A percentile compares a stretch with the other conserved stretches of the same genome.
These are phyloP conservation scores for Alloteropsis semialata DNA, from an alignment of 176 grass and related monocot genomes.

Conservation along the genomic window DNA sequence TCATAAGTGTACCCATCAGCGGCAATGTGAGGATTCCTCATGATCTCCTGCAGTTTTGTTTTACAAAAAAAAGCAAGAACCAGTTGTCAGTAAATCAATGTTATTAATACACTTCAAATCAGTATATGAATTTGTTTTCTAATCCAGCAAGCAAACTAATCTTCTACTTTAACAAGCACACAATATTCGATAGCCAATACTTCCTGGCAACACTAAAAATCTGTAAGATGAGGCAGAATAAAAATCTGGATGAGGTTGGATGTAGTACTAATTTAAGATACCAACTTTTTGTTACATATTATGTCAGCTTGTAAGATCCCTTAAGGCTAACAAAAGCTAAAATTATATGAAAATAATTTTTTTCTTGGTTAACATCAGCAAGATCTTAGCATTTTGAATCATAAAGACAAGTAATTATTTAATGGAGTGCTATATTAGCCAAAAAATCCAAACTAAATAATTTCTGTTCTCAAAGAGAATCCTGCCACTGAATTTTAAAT, in stretches of 20 bases:
- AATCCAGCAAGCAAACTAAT: neutral
- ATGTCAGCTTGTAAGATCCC: neutral
- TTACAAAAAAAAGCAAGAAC: neutral
- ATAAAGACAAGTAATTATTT: neutral
- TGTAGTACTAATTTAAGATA: neutral
- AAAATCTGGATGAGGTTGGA: neutral
- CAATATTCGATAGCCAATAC: neutral
- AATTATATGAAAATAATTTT: neutral
- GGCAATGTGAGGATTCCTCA: constrained; percentile 76
- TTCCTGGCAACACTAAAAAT: neutral
- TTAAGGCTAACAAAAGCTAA: neutral
- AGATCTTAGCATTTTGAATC: neutral
- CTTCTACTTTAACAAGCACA: constrained; percentile 1
- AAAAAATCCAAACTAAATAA: neutral
- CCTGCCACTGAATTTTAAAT: neutral
- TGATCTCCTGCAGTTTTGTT: constrained; percentile 57
- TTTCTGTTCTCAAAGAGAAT: neutral
- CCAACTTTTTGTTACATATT: neutral
- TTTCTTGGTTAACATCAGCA: neutral
- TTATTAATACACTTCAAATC: neutral
- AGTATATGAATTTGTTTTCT: neutral
- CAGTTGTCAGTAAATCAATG: neutral
- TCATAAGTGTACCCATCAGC: constrained; percentile 80
- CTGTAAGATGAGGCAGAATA: neutral
- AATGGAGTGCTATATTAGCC: neutral